A percentile compares a stretch with the other conserved stretches of the same genome.
Conservation (phyloP, 2,329 filamentous ascomycete genomes). For the Stenocarpella maydis region DNA sequence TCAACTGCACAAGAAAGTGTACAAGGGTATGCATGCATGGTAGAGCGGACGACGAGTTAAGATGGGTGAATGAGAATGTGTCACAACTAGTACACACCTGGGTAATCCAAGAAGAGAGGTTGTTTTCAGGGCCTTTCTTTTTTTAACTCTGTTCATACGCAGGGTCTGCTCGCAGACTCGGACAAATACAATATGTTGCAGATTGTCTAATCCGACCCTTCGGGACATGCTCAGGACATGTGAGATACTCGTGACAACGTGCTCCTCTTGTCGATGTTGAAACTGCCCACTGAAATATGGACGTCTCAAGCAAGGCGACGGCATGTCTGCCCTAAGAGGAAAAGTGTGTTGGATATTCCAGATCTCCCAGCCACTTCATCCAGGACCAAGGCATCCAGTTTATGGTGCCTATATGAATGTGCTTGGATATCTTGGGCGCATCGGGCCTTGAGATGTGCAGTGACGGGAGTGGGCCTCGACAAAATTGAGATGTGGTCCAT, state of each 20-base stretch:
- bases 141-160: not conserved
- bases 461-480: too few species aligned
- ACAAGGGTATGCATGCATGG: not conserved
- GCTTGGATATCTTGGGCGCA: not conserved
- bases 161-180: not conserved
- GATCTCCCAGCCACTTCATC: not conserved
- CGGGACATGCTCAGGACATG: not conserved
- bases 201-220: not conserved
- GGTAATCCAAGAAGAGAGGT: not conserved
- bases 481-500: not conserved
- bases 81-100: too few species aligned
- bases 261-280: not conserved
- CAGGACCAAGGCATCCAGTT: not conserved
- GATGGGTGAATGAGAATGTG: not conserved
- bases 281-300: too few species aligned
- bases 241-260: too few species aligned
- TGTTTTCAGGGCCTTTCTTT: not conserved
- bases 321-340: not conserved
- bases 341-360: not conserved
- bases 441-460: too few species aligned
- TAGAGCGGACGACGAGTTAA: not conserved
- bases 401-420: too few species aligned
- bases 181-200: not conserved
- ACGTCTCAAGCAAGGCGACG: too few species aligned
- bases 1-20: not conserved